Base-by-base conservation (phyloP, 1,284 basidiomycete genomes). In the Psilocybe mexicana region DNA sequence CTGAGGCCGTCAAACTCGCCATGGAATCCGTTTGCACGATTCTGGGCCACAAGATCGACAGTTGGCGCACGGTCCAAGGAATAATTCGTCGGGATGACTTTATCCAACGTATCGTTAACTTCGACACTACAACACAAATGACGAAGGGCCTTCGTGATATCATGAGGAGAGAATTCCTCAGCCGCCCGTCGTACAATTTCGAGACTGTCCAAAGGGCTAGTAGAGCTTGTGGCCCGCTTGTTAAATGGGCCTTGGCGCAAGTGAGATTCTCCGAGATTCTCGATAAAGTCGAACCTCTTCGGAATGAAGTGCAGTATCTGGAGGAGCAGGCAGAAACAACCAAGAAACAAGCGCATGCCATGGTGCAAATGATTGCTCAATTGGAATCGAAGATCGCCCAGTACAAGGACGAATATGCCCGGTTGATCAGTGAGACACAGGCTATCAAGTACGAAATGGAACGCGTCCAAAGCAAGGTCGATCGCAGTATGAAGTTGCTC, bases 1-100 rank as follows among this genome's bases (percentile, higher is more conserved):
- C 97, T 0, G 95, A 98, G 69, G 92, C 94, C 7, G 96, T 99
- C 70, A 99, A 99, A 75, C 77, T 96, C 51, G 93, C 97, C 12
- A 99, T 99, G 96, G 97, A 99, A 71, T 98, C 95, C 1, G 96
- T 98, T 36, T 99, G 97, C 74, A 96, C 94, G 12, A 83, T 98
- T 35, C 86, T 99, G n/a, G 97, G 97, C 8, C 92, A 98, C 77
- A 94, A 95, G 75, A 92, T 97, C 67, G 96, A 99, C 66, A 91
- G 88, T 71, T 99, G 97, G 98, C 90, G 94, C 67, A 87, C 94
- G 1, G 96, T 99, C 2, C 96, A 98, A 73, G 90, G 90, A 67
- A 93, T 98, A 73, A 96, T 99, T 67, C 93, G 97, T 61, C 86
- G 94, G 42, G 98, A 99, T 65, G 95, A 98, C 75, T 99, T 99